Evolutionary conservation across 331 rosid genomes (phyloP).

Genomic region (Pyracantha coccinea): DNA sequence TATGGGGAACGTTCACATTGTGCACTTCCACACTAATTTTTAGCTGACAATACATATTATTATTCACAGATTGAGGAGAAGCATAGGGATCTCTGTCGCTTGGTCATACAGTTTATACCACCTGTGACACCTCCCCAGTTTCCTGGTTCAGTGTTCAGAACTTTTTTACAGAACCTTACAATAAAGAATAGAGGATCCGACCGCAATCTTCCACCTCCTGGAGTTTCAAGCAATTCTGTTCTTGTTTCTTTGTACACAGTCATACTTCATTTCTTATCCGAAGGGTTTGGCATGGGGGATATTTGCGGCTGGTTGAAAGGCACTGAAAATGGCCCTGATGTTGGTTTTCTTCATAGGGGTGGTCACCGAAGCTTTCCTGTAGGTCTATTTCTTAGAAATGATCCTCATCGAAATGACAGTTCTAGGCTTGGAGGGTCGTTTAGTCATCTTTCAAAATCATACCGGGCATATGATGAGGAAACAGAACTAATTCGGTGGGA

Average conservation of each 20-base stretch:
- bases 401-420: slow-evolving; percentile 60
- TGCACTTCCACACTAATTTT: slow-evolving; percentile 1
- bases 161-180: slow-evolving; percentile 67
- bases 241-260: slow-evolving; percentile 88
- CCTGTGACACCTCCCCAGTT: slow-evolving; percentile 73
- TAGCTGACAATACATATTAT: slow-evolving; percentile 12
- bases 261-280: slow-evolving; percentile 84
- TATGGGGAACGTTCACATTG: background rate
- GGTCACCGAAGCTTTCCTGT: slow-evolving; percentile 82
- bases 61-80: slow-evolving; percentile 83
- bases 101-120: slow-evolving; percentile 92
- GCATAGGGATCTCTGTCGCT: slow-evolving; percentile 85
- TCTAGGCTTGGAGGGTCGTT: slow-evolving; percentile 95
- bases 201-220: slow-evolving; percentile 69
- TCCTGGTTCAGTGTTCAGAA: slow-evolving; percentile 87
- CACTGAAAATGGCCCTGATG: slow-evolving; percentile 46
- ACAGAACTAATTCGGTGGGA: slow-evolving; percentile 75
- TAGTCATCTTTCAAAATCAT: slow-evolving; percentile 59
- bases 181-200: slow-evolving; percentile 89
- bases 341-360: slow-evolving; percentile 97
- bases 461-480: slow-evolving; percentile 50
- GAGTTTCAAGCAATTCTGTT: slow-evolving; percentile 85
- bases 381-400: slow-evolving; percentile 58
- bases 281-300: slow-evolving; percentile 80
- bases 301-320: slow-evolving; percentile 76